A percentile compares a stretch with the other conserved stretches of the same genome.
Conservation (phyloP, 2,329 filamentous ascomycete species). For the Sporothrix dimorphospora region DNA sequence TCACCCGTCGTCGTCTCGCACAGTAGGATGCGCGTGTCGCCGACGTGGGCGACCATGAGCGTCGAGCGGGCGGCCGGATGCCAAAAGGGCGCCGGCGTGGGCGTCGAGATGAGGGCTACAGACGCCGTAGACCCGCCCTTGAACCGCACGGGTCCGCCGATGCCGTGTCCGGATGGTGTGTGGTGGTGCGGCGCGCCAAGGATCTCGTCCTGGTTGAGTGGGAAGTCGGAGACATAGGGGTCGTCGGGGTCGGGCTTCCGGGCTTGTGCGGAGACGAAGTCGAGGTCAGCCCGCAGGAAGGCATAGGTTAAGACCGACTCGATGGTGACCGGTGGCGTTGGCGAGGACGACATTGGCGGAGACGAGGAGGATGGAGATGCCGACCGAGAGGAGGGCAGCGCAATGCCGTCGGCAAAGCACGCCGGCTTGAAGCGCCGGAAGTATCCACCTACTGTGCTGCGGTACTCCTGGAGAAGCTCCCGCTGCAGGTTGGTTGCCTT, state of each 20-base stretch:
- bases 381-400: conserved; percentile 25
- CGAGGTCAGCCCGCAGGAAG: conserved; percentile 89
- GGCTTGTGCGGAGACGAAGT: conserved; percentile 90
- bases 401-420: conserved; percentile 58
- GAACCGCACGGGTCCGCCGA: conserved; percentile 78
- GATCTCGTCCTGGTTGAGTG: conserved; percentile 83
- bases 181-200: conserved; percentile 63
- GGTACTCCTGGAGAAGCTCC: conserved; percentile 75
- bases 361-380: conserved; percentile 19
- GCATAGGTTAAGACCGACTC: conserved; percentile 86
- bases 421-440: conserved; percentile 87
- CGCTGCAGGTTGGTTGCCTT: conserved; percentile 60
- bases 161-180: conserved; percentile 60
- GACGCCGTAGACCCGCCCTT: conserved; percentile 93
- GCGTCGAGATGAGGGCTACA: conserved; percentile 86
- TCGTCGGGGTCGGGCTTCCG: conserved; percentile 77
- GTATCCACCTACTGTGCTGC: conserved; percentile 85
- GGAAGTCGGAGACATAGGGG: conserved; percentile 69
- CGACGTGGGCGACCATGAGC: conserved; percentile 85
- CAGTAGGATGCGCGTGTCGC: conserved; percentile 87
- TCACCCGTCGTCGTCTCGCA: conserved; percentile 83
- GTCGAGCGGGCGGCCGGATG: conserved; percentile 85
- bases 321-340: conserved; percentile 54
- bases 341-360: background rate
- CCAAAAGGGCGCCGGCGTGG: conserved; percentile 92